Base-by-base conservation (phyloP, 495 filamentous ascomycete genomes). In the Chaetomium fimeti region DNA sequence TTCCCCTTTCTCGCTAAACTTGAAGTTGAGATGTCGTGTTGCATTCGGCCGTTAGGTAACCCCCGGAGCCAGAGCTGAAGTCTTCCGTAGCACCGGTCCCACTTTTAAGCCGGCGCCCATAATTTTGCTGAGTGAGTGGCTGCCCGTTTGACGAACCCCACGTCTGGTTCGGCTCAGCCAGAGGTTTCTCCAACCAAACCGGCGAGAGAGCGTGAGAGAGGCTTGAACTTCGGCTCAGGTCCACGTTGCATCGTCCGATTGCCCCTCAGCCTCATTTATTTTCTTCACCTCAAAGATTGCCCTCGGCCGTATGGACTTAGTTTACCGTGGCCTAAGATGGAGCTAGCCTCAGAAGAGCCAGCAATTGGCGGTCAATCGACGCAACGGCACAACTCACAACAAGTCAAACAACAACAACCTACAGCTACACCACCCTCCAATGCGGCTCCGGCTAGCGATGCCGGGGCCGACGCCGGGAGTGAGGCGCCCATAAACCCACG, bases 401-500 rank as follows among this genome's bases (percentile, higher is more conserved):
- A 5, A 38, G 5, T 22, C 18, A 25, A 9, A 42, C 38, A 11
- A 57, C 38, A 11, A 57, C 55, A 42, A 42, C n/a, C 29, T 3
- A 22, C 36, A 8, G 8, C 36, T 32, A 13, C 57, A n/a, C 32
- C 57, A 20, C 43, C 47, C 7, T 24, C 7, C 22, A 61, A 18
- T 11, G 24, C 7, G 1, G 22, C 36, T 2, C 29, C 15, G 16
- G 51, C 48, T 29, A 53, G 60, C 11, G 64, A 68, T 29, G 64
- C 71, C 40, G 69, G 69, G 0, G 68, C 66, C 13, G 68, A 74
- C 56, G 69, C 70, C 18, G 69, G 74, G 12, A 66, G 64, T 25
- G 74, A 76, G n/a, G 48, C 66, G 5, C 67, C 74, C 0, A 66
- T 65, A 27, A 76, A 76, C 62, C 74, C 74, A 24, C 73, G 74